Evolutionary conservation across 106 monocot genomes (phyloP).

Genomic region (Iris macrosiphon): DNA sequence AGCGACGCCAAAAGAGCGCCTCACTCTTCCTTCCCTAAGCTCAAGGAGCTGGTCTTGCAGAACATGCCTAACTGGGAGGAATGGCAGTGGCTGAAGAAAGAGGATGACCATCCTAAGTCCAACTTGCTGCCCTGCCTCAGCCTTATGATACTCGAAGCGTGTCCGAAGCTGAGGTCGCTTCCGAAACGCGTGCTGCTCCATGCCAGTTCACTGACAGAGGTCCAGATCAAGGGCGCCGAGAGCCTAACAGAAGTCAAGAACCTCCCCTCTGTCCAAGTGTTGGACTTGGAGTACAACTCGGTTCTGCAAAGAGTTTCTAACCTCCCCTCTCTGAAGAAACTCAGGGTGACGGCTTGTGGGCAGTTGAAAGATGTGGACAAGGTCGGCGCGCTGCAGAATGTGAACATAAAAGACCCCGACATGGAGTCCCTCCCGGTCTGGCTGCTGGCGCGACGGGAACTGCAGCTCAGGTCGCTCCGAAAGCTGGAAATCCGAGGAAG

Average conservation of each 20-base stretch:
- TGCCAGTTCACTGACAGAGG: background rate
- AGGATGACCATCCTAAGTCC: background rate
- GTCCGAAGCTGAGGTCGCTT: conserved; percentile 1
- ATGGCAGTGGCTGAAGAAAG: background rate
- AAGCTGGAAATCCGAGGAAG: background rate
- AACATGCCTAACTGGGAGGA: background rate
- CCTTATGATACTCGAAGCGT: background rate
- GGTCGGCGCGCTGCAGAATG: background rate
- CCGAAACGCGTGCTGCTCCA: background rate
- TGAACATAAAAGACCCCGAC: background rate
- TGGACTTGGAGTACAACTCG: background rate
- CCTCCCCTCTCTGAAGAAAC: background rate
- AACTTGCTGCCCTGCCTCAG: background rate
- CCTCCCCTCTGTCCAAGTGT: background rate
- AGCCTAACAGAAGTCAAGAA: background rate
- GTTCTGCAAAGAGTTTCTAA: background rate
- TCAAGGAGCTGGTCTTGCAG: background rate
- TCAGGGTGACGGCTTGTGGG: background rate
- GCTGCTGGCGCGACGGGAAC: background rate
- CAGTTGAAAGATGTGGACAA: background rate
- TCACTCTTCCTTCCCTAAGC: background rate
- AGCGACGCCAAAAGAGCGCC: background rate
- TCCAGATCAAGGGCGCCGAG: background rate
- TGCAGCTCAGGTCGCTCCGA: background rate
- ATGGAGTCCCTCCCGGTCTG: conserved; percentile 1